Percentiles rank a stretch among this genome's conserved stretches.
phyloP scores from a whole-genome alignment of 1,139 yeast genomes.

The Geotrichum aggregatum region DNA sequence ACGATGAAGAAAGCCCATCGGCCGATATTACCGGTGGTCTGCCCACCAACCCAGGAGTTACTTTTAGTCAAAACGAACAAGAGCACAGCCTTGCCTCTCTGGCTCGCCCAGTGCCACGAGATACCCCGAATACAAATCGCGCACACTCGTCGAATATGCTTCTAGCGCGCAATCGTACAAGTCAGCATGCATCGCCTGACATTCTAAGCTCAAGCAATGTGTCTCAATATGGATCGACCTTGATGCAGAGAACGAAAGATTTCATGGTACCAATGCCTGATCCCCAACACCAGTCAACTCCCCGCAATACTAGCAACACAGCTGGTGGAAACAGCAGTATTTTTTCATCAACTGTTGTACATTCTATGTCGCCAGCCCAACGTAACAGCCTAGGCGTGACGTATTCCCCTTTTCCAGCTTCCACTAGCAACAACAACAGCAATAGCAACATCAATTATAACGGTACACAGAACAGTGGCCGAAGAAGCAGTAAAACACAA shows the following conservation, averaged over 20 bases:
- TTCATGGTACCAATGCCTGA: conserved; percentile 2
- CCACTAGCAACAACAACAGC: neutral
- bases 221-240: neutral
- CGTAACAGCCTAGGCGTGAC: neutral
- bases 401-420: neutral
- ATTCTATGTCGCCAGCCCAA: neutral
- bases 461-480: too few species aligned
- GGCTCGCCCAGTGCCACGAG: neutral
- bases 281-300: conserved; percentile 5
- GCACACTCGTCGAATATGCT: neutral
- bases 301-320: neutral
- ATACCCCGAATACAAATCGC: neutral
- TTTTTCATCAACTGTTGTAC: neutral
- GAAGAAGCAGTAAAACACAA: neutral
- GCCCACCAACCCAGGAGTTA: neutral
- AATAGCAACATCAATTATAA: too few species aligned
- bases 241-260: neutral
- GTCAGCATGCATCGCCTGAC: neutral
- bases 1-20: neutral
- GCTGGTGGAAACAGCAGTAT: neutral
- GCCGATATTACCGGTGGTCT: neutral
- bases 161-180: neutral
- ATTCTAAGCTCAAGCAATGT: neutral
- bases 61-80: neutral
- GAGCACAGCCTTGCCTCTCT: neutral